These are phyloP conservation scores for Sphaerulina musiva DNA, from an alignment of 2,329 filamentous ascomycete genomes.

Conservation along the genomic window DNA sequence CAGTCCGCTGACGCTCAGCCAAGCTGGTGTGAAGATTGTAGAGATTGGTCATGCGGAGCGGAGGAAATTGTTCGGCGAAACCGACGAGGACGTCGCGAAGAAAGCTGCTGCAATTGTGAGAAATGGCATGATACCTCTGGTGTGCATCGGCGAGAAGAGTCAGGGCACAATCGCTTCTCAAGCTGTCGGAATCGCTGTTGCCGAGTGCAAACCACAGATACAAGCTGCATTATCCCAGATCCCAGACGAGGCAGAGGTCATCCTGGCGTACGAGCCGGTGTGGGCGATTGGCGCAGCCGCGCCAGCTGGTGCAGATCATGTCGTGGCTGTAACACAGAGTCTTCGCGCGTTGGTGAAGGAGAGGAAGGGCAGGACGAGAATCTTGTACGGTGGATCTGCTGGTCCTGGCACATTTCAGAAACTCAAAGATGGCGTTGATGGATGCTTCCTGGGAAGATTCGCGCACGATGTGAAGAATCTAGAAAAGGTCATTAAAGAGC, in stretches of 20 bases:
- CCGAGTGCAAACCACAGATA: slow-evolving; percentile 62
- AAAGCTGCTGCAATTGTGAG: slow-evolving; percentile 64
- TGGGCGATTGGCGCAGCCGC: slow-evolving; percentile 76
- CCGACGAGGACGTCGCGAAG: slow-evolving; percentile 58
- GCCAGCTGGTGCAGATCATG: slow-evolving; percentile 66
- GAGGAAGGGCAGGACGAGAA: slow-evolving; percentile 55
- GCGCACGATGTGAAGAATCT: slow-evolving; percentile 70
- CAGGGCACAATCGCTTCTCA: slow-evolving; percentile 39
- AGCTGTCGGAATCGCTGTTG: slow-evolving; percentile 53
- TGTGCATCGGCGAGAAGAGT: slow-evolving; percentile 71
- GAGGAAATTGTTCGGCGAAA: slow-evolving; percentile 64
- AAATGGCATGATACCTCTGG: slow-evolving; percentile 67
- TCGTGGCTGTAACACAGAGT: slow-evolving; percentile 61
- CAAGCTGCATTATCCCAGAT: slow-evolving; percentile 56
- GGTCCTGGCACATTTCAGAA: slow-evolving; percentile 68
- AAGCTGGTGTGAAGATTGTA: slow-evolving; percentile 64
- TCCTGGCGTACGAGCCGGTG: slow-evolving; percentile 80
- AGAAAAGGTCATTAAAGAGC: slow-evolving; percentile 64
- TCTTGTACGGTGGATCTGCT: slow-evolving; percentile 77
- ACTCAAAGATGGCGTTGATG: slow-evolving; percentile 65
- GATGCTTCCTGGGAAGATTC: slow-evolving; percentile 74
- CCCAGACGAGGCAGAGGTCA: slow-evolving; percentile 57
- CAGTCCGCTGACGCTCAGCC: slow-evolving; percentile 59
- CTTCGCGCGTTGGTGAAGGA: slow-evolving; percentile 52
- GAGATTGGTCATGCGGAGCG: slow-evolving; percentile 79